Base-by-base conservation (phyloP, 176 grass and related monocot genomes). In the Puya raimondii region DNA sequence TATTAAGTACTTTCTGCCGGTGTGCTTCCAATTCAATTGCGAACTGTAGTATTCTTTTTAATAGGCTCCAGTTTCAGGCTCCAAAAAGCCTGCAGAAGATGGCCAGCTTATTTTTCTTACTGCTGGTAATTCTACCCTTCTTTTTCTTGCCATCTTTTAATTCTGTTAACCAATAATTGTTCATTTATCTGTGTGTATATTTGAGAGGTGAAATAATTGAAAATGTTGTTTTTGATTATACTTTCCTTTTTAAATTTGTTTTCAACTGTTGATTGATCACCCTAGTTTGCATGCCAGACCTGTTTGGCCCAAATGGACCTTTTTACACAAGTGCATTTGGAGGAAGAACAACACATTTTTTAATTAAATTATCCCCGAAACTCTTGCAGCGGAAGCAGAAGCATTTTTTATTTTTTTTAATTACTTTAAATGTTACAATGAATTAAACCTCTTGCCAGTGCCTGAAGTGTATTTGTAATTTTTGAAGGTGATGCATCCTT, bases 31-130 rank as follows among this genome's bases (percentile, higher is more conserved):
- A 49, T 77, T 57, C 70, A 17, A 72, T 9, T 58, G 27, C 59
- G 76, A 78, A 69, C 50, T 84, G 16, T 42, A 47, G 61, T 22
- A 66, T 12, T 48, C 74, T 71, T 79, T 82, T 82, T 71, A 84
- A 84, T 85, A 97, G 93, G 93, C 86, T 90, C 86, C 93, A 63
- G 89, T 97, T 85, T 92, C 84, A 81, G 89, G 93, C 67, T 97
- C 86, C 2, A 92, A 92, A 87, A 97, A 90, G 12, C 84, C 93
- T n/a, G 93, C 93, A 61, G 89, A 90, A 83, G 89, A 97, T 85
- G 93, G 86, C 8, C 68, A 87, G 59, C 86, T 92, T 42, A 97
- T 97, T 78, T 92, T 97, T 82, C 79, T 97, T 58, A 85, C 84
- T 11, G 86, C 89, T 66, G 89, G 86, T 92, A 92, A 85, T 71